Percentiles rank a stretch among this genome's conserved stretches.
These are phyloP conservation scores for Phytophthora rubi DNA, from an alignment of 352 stramenopile genomes.

Conservation along the genomic window DNA sequence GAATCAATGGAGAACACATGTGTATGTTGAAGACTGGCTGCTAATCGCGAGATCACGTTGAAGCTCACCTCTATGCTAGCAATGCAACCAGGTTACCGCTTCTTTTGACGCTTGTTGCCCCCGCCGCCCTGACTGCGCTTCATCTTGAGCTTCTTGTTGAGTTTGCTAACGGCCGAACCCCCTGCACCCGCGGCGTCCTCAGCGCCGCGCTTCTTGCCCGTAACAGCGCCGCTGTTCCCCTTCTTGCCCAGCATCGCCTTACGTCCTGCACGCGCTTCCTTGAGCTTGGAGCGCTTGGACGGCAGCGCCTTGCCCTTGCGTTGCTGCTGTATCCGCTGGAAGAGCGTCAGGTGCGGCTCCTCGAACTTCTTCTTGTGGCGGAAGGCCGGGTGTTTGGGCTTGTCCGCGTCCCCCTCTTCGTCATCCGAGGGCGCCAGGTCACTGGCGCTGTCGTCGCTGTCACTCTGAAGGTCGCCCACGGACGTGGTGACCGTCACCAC, in stretches of 20 bases:
- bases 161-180: slow-evolving; percentile 29
- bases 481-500: slow-evolving; percentile 89
- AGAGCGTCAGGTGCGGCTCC: slow-evolving; percentile 80
- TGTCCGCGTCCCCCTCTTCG: slow-evolving; percentile 39
- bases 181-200: slow-evolving; percentile 31
- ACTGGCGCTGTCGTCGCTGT: slow-evolving; percentile 78
- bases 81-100: slow-evolving; percentile 32
- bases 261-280: slow-evolving; percentile 68
- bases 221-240: slow-evolving; percentile 18
- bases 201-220: slow-evolving; percentile 39
- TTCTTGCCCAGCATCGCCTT: slow-evolving; percentile 78
- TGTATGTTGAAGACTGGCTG: background rate
- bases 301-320: slow-evolving; percentile 81
- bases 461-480: slow-evolving; percentile 78
- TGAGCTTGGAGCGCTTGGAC: slow-evolving; percentile 86
- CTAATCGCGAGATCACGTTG: background rate
- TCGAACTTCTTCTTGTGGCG: slow-evolving; percentile 48
- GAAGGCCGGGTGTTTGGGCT: slow-evolving; percentile 32
- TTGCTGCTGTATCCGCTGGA: slow-evolving; percentile 90
- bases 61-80: background rate
- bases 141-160: slow-evolving; percentile 50
- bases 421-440: slow-evolving; percentile 62
- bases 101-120: slow-evolving; percentile 48
- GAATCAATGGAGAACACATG: slow-evolving; percentile 15
- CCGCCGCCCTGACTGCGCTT: slow-evolving; percentile 37